These are phyloP conservation scores for Spirogloea muscicola DNA, from an alignment of 139 green algal genomes.

Conservation along the genomic window DNA sequence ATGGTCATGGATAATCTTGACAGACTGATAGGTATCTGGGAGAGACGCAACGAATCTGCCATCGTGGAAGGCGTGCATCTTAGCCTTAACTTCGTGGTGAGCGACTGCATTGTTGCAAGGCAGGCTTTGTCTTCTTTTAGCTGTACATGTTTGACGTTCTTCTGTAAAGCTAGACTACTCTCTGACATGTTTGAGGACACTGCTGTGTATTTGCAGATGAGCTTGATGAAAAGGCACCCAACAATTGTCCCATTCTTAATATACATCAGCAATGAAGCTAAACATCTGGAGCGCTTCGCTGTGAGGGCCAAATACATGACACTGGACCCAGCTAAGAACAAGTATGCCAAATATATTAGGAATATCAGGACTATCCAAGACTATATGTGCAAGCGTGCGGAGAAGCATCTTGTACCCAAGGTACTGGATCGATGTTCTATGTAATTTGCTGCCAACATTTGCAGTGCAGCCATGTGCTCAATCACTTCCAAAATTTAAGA, in stretches of 20 bases:
- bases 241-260: conserved; percentile 87
- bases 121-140: too few relatives aligned
- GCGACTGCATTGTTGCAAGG: not conserved
- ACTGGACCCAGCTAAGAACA: conserved; percentile 70
- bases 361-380: conserved; percentile 81
- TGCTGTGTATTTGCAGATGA: too few relatives aligned
- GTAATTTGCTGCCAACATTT: too few relatives aligned
- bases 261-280: conserved; percentile 80
- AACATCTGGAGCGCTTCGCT: conserved; percentile 90
- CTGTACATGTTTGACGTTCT: too few relatives aligned
- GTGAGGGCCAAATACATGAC: conserved; percentile 94
- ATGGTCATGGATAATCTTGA: conserved; percentile 73
- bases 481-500: too few relatives aligned
- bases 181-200: too few relatives aligned
- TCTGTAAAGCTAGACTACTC: too few relatives aligned
- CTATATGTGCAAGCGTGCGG: conserved; percentile 59
- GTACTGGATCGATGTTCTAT: too few relatives aligned
- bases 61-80: conserved; percentile 75
- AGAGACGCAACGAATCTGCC: conserved; percentile 58
- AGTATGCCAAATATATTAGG: conserved; percentile 79
- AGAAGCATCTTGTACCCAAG: conserved; percentile 70
- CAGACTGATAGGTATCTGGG: conserved; percentile 62
- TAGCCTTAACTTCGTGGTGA: conserved; percentile 58
- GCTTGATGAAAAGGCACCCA: conserved; percentile 68
- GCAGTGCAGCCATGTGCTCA: too few relatives aligned